Evolutionary conservation across 2,329 filamentous ascomycete species (phyloP).

Genomic region (Trichoderma semiorbis): DNA sequence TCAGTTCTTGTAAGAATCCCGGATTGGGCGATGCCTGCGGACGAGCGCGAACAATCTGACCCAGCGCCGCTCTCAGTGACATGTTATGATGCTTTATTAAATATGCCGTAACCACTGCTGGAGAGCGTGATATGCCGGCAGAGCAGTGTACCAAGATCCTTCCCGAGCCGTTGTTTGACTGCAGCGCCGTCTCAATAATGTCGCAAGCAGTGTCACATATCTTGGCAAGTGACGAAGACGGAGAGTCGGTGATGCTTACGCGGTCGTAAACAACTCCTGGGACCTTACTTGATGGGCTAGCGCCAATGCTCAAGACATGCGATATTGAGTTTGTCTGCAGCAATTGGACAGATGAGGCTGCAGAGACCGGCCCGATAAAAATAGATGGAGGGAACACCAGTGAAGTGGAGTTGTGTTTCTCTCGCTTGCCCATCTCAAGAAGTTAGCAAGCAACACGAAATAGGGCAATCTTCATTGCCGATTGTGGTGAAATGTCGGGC

Average conservation of each 20-base stretch:
- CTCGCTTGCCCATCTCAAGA: conserved; percentile 1
- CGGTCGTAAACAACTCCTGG: conserved; percentile 1
- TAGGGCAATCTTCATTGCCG: background rate
- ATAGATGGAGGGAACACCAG: background rate
- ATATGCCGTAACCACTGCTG: background rate
- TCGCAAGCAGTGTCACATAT: background rate
- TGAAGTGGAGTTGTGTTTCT: background rate
- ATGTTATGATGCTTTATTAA: background rate
- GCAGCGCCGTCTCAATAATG: background rate
- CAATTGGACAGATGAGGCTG: background rate
- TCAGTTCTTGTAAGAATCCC: background rate
- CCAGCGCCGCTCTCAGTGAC: background rate
- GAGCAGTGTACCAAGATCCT: conserved; percentile 13
- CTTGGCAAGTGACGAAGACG: conserved; percentile 2
- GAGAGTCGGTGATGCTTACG: conserved; percentile 10
- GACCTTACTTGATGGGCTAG: conserved; percentile 6
- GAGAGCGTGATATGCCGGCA: conserved; percentile 14
- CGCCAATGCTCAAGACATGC: conserved; percentile 14
- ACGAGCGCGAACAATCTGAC: conserved; percentile 5
- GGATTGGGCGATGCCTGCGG: conserved; percentile 9
- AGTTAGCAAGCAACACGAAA: background rate
- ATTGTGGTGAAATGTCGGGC: background rate
- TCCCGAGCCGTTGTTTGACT: background rate
- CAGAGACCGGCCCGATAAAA: conserved; percentile 5
- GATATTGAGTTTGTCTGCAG: conserved; percentile 6